Evolutionary conservation across 345 rosid genomes (phyloP).

Genomic region (Brassica cretica): DNA sequence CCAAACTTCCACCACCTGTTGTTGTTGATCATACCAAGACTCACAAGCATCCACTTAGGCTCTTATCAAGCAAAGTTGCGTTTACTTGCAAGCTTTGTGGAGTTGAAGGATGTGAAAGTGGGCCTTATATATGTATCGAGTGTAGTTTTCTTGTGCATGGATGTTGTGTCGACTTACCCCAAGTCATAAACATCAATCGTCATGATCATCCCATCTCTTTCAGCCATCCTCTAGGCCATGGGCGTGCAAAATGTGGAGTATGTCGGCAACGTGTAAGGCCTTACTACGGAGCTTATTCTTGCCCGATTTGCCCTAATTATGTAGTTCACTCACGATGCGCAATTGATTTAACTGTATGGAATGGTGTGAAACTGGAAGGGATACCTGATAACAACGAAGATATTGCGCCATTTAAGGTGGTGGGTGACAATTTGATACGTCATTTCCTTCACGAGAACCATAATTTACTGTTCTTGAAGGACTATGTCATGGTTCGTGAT

Average conservation of each 20-base stretch:
- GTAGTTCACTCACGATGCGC: conserved; percentile 3
- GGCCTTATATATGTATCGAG: neutral
- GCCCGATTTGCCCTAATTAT: neutral
- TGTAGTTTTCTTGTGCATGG: neutral
- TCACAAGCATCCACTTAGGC: conserved; percentile 1
- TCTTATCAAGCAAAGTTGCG: neutral
- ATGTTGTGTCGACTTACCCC: neutral
- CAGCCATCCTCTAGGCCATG: neutral
- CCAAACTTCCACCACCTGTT: conserved; percentile 11
- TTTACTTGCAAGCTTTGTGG: conserved; percentile 15
- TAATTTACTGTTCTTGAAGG: neutral
- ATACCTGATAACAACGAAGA: neutral
- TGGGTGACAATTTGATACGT: conserved; percentile 8
- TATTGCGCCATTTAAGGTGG: neutral
- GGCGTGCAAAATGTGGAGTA: neutral
- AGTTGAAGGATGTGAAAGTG: neutral
- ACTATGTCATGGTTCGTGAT: neutral
- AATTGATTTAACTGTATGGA: neutral
- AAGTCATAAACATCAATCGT: too few relatives aligned
- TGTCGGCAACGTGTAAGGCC: neutral
- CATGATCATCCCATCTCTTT: neutral
- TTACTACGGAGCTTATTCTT: neutral
- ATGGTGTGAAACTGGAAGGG: neutral
- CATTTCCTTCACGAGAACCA: neutral
- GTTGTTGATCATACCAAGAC: neutral